Evolutionary conservation across 2,329 filamentous ascomycete species (phyloP), one percentile per base, ranked within the genome.

Genomic region (Fusarium drepaniforme): DNA sequence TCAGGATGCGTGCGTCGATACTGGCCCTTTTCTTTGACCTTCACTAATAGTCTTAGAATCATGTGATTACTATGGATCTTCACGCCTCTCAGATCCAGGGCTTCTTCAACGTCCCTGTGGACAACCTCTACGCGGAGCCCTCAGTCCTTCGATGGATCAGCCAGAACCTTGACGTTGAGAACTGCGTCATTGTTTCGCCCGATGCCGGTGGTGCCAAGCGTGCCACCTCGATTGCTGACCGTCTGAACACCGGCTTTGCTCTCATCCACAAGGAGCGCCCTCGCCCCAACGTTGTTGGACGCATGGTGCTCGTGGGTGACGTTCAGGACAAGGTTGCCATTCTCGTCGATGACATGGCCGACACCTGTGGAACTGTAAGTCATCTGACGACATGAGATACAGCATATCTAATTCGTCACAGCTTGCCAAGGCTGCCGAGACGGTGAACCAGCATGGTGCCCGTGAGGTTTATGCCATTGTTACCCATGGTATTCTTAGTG

Each of bases 211-310:
- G 96, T 80, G 96, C 96, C 62, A 98, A 98, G 87, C 92, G 94
- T 83, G 96, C 96, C 46, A 98, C 96, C 11, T 95, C 93, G 15
- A 97, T 98, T 75, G 96, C 96, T 67, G 96, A 98, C 83, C 93
- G 94, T 59, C 90, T 98, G 71, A 95, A 98, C 81, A 91, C 96
- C 58, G 93, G 92, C 71, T 98, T 98, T 83, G 96, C 96, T 11
- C 90, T 98, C 65, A 98, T 98, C 78, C 96, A 98, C 89, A 98
- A 98, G 87, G 96, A 98, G 85, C 94, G 96, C 68, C 93, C 95
- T 8, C 91, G 94, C 7, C 87, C 87, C 70, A 97, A 97, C 80
- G 95, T 97, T 81, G 95, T 98, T 71, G 95, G 93, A 12, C 93
- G 94, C 79, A 97, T 98, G 95, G 94, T 86, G 1, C 92, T 99